Base-by-base conservation (phyloP, 2,329 filamentous ascomycete species). In the Aspergillus spinulosporus region DNA sequence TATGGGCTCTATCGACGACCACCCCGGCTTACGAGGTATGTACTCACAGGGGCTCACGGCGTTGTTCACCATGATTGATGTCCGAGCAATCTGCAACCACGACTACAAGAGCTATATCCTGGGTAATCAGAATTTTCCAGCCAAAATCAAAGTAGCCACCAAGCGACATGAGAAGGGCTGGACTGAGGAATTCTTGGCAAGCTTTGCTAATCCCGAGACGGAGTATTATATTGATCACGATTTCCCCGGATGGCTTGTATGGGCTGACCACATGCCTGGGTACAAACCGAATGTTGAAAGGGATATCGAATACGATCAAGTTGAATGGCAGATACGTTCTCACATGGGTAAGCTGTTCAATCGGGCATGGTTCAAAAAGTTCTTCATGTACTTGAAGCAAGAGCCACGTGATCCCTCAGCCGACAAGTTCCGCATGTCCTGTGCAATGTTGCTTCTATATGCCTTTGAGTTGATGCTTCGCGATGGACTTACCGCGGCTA, bases 161-260 rank as follows among this genome's bases (percentile, higher is more conserved):
- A 82, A 86, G 32, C 82, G 82, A n/a, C 85, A 90, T 36, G 88
- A 96, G 64, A 81, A 86, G 0, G 79, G 84, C 6, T 96, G 90
- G 82, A 99, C 94, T 0, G 74, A 87, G 53, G 83, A 87, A 26
- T 96, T 91, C 68, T 79, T 99, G 0, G 82, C 85, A 1, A 82
- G 84, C 21, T 99, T 99, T 71, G 86, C 87, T 7, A 82, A 88
- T 46, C 86, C 88, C 4, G 87, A 86, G 34, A 87, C 90, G 0
- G 87, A 96, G 61, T 96, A 95, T 72, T 95, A 92, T 70, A 86
- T 97, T 45, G 94, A 99, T 69, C 84, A 86, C 53, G 93, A 97
- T 69, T 89, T 95, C 69, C 91, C 93, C 4, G 94, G 94, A 34
- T 99, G 95, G 95, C 82, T 99, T 14, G 92, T 96, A 0, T 99